Evolutionary conservation across 148 eudicot genomes (phyloP).

Genomic region (Heliosperma pusillum): DNA sequence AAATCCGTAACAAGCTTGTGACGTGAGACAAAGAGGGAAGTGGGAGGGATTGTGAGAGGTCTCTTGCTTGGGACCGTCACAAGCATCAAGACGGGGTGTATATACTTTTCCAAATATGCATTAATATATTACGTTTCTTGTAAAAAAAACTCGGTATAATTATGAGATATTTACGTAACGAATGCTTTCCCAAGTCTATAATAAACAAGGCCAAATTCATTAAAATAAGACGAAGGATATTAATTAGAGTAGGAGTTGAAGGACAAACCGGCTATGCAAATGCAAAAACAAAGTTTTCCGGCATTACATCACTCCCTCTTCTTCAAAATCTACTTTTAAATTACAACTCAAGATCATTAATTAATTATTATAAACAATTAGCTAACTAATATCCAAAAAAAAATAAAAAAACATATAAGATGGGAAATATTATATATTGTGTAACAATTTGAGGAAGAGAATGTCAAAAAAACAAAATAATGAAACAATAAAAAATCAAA

Average conservation of each 20-base stretch:
- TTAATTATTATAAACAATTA: background rate
- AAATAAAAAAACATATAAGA: background rate
- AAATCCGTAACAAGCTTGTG: too few relatives aligned
- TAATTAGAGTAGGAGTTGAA: conserved; percentile 7
- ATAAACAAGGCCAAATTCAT: background rate
- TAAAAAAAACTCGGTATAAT: too few relatives aligned
- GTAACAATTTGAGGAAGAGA: background rate
- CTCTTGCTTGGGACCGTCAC: too few relatives aligned
- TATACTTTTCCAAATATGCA: too few relatives aligned
- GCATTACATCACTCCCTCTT: conserved; percentile 1
- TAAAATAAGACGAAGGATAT: background rate
- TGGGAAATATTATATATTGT: background rate
- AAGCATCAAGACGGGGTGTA: too few relatives aligned
- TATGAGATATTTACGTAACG: too few relatives aligned
- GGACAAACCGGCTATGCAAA: conserved; percentile 18
- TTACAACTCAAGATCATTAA: background rate
- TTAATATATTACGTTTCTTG: too few relatives aligned
- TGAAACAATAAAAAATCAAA: background rate
- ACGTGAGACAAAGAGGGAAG: too few relatives aligned
- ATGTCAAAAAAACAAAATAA: background rate
- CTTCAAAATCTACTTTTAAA: background rate
- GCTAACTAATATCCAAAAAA: background rate
- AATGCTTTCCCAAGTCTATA: background rate
- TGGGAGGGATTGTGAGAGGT: too few relatives aligned
- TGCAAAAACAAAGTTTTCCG: background rate